Evolutionary conservation across 768 basidiomycete genomes (phyloP).

Genomic region (Lactarius hatsudake): DNA sequence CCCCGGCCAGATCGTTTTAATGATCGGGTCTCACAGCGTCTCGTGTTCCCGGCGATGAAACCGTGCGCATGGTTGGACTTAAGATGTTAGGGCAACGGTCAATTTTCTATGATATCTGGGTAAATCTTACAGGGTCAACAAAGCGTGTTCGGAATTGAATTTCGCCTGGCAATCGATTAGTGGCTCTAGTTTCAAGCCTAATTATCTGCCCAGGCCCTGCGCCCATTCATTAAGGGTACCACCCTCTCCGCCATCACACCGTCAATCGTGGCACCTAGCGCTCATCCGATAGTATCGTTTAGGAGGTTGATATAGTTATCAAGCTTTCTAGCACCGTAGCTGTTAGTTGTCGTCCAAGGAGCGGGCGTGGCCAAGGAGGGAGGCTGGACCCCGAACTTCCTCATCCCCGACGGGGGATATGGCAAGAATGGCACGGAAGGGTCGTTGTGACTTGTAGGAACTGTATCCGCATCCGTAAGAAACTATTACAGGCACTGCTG

Average conservation of each 20-base stretch:
- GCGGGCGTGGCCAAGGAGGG: conserved; percentile 5
- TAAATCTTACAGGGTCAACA: neutral
- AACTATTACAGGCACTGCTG: neutral
- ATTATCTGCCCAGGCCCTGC: conserved; percentile 7
- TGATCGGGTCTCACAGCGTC: neutral
- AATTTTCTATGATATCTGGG: neutral
- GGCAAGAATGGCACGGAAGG: neutral
- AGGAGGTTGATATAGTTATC: conserved; percentile 18
- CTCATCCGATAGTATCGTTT: conserved; percentile 17
- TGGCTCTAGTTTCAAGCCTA: neutral
- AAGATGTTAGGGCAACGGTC: neutral
- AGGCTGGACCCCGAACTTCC: conserved; percentile 2
- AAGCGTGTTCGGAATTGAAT: neutral
- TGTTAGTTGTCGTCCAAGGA: conserved; percentile 1
- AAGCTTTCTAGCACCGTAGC: conserved; percentile 4
- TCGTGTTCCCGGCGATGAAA: neutral
- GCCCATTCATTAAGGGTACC: conserved; percentile 14
- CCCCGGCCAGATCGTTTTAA: neutral
- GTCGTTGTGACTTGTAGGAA: neutral
- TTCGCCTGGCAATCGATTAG: conserved; percentile 12
- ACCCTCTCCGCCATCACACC: conserved; percentile 4
- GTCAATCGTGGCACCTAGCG: conserved; percentile 20
- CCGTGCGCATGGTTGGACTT: neutral
- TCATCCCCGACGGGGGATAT: conserved; percentile 8
- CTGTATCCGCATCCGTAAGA: neutral